Evolutionary conservation across 1,139 yeast genomes (phyloP).

Genomic region (Scheffersomyces cryptocercus): DNA sequence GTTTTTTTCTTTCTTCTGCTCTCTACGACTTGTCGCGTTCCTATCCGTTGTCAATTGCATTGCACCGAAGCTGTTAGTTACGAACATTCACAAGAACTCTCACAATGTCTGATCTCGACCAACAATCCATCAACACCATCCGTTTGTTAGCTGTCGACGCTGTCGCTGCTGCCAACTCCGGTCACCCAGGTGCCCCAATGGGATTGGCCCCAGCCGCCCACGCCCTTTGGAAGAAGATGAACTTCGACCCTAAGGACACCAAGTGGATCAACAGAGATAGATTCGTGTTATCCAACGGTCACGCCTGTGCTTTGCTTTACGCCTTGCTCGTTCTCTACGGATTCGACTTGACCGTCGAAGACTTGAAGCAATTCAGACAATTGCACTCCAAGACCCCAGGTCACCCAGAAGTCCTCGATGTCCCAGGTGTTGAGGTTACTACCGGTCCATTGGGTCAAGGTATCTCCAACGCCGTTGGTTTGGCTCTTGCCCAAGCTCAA

Average conservation of each 20-base stretch:
- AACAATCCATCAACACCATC: slow-evolving; percentile 81
- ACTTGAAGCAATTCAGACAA: slow-evolving; percentile 90
- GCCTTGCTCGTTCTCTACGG: slow-evolving; percentile 85
- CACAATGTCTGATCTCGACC: slow-evolving; percentile 54
- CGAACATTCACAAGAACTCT: not conserved
- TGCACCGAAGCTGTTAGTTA: no score
- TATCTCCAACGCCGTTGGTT: slow-evolving; percentile 93
- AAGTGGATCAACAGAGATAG: slow-evolving; percentile 94
- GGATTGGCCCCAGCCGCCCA: slow-evolving; percentile 82
- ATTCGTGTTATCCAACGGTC: slow-evolving; percentile 95
- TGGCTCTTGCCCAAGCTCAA: slow-evolving; percentile 93
- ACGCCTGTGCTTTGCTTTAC: slow-evolving; percentile 91
- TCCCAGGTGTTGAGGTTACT: slow-evolving; percentile 94
- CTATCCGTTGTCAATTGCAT: no score
- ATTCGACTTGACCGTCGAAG: slow-evolving; percentile 78
- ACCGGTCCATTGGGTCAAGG: slow-evolving; percentile 99
- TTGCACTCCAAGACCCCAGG: slow-evolving; percentile 93
- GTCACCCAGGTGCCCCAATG: slow-evolving; percentile 99
- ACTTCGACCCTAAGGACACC: slow-evolving; percentile 88
- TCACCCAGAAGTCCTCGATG: slow-evolving; percentile 81
- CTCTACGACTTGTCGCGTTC: no score
- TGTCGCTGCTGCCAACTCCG: slow-evolving; percentile 88
- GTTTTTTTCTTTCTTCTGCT: no score
- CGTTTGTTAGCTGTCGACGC: slow-evolving; percentile 90
- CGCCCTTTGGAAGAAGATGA: slow-evolving; percentile 79